phyloP scores from a whole-genome alignment of 108 stramenopile species.

The Nitzschia sp. region DNA sequence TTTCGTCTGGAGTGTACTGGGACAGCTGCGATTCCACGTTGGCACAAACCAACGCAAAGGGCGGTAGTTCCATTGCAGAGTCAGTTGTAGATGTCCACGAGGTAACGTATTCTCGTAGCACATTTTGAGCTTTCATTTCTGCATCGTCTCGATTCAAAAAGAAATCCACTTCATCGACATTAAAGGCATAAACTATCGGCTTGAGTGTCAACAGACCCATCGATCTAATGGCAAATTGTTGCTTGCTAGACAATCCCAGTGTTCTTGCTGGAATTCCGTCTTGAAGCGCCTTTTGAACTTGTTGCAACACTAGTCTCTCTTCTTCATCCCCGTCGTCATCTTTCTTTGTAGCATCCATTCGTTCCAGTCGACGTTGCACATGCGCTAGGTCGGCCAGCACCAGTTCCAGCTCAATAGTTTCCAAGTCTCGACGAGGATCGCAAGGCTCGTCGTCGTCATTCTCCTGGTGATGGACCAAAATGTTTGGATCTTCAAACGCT shows the following conservation, averaged over 20 bases:
- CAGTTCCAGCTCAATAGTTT: slow-evolving; percentile 88
- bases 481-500: slow-evolving; percentile 60
- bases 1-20: slow-evolving; percentile 44
- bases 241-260: slow-evolving; percentile 48
- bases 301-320: slow-evolving; percentile 70
- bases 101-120: slow-evolving; percentile 30
- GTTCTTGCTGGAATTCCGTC: slow-evolving; percentile 69
- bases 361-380: slow-evolving; percentile 79
- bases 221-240: slow-evolving; percentile 48
- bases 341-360: not conserved
- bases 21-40: slow-evolving; percentile 80
- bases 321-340: slow-evolving; percentile 5
- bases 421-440: slow-evolving; percentile 89
- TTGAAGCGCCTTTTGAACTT: slow-evolving; percentile 49
- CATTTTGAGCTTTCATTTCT: slow-evolving; percentile 38
- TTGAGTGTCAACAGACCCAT: slow-evolving; percentile 87
- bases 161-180: slow-evolving; percentile 88
- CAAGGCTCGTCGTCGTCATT: slow-evolving; percentile 61
- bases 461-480: slow-evolving; percentile 43
- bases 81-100: not conserved
- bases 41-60: slow-evolving; percentile 74
- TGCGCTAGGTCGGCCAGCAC: slow-evolving; percentile 87
- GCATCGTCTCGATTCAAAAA: slow-evolving; percentile 38
- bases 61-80: slow-evolving; percentile 32
- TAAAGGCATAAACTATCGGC: slow-evolving; percentile 88